phyloP scores from a whole-genome alignment of 2,329 filamentous ascomycete species.

The Verticillium zaregamsianum region DNA sequence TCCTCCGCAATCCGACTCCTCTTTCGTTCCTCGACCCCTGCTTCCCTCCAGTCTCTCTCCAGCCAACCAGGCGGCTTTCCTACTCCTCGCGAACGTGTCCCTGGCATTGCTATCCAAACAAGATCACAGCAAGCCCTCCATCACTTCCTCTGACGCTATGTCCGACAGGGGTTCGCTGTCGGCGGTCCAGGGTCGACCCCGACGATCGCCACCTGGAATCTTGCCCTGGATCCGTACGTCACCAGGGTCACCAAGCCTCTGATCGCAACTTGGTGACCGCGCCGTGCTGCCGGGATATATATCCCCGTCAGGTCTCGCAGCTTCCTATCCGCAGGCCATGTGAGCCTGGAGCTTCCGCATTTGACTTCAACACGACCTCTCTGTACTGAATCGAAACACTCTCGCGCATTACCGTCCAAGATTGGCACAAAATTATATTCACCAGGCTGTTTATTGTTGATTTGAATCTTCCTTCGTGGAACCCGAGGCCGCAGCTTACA shows the following conservation, averaged over 20 bases:
- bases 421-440: background rate
- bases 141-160: constrained; percentile 10
- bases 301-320: constrained; percentile 5
- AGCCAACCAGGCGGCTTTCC: constrained; percentile 1
- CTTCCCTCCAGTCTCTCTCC: background rate
- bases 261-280: constrained; percentile 1
- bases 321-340: background rate
- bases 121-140: constrained; percentile 7
- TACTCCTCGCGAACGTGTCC: constrained; percentile 2
- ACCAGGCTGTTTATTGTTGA: background rate
- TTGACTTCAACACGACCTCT: background rate
- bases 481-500: background rate
- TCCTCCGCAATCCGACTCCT: background rate
- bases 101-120: constrained; percentile 5
- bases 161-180: constrained; percentile 12
- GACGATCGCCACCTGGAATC: constrained; percentile 9
- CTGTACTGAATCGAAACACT: background rate
- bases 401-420: too few species aligned
- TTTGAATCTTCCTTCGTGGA: background rate
- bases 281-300: constrained; percentile 2
- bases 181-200: constrained; percentile 11
- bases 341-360: constrained; percentile 2
- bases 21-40: constrained; percentile 4
- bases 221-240: constrained; percentile 9
- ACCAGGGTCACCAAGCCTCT: constrained; percentile 5